Evolutionary conservation across 2,329 filamentous ascomycete genomes (phyloP).

Genomic region (Coniochaeta pulveracea): DNA sequence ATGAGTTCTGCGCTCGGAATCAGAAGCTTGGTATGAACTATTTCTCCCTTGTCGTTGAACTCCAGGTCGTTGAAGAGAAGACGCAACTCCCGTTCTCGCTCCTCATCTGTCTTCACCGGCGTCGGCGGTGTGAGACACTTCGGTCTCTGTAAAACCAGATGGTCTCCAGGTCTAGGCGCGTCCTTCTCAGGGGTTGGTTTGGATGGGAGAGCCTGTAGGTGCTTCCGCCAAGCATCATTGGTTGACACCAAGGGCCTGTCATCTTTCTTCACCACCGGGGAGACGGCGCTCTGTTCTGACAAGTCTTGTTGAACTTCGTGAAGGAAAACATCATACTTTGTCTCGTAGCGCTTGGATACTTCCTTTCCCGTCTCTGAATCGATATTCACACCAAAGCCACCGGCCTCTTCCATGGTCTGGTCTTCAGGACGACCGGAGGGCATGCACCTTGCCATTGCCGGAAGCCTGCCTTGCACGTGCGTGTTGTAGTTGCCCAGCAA

Average conservation of each 20-base stretch:
- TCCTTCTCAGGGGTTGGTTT: too few species aligned
- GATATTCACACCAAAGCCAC: background rate
- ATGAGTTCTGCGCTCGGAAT: slow-evolving; percentile 3
- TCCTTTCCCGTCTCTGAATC: background rate
- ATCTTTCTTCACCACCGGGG: too few species aligned
- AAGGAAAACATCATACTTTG: slow-evolving; percentile 2
- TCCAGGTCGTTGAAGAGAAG: background rate
- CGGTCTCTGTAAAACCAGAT: too few species aligned
- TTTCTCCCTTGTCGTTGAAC: background rate
- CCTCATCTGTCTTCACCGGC: background rate
- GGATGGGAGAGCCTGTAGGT: too few species aligned
- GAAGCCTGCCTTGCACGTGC: background rate
- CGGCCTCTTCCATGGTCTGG: slow-evolving; percentile 1
- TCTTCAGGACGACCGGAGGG: background rate
- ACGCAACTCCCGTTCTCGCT: background rate
- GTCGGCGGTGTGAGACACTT: background rate
- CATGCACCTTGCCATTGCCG: background rate
- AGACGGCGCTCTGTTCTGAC: too few species aligned
- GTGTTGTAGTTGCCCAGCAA: background rate
- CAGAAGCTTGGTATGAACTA: background rate
- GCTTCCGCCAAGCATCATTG: too few species aligned
- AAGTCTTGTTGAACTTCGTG: background rate
- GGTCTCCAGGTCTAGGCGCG: too few species aligned
- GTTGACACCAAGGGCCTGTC: too few species aligned
- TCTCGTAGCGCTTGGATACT: background rate